phyloP scores from a whole-genome alignment of 192 early-diverging fungal genomes.

The Backusella psychrophila region DNA sequence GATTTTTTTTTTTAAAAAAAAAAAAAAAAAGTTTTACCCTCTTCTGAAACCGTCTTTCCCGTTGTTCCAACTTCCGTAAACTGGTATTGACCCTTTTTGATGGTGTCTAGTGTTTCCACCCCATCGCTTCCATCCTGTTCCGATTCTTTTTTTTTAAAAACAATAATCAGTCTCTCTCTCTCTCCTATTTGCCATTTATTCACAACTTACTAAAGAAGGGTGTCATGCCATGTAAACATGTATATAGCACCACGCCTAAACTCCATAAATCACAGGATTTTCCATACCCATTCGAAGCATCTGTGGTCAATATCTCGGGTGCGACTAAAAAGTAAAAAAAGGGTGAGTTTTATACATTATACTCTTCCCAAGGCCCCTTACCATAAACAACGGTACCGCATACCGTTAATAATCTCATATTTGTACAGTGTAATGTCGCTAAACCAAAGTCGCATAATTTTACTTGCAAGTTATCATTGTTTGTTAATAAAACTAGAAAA shows the following conservation, averaged over 20 bases:
- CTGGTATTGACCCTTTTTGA: slow-evolving; percentile 59
- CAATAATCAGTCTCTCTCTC: not conserved
- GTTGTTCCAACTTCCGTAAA: slow-evolving; percentile 69
- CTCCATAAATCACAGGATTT: slow-evolving; percentile 82
- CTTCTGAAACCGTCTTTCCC: slow-evolving; percentile 76
- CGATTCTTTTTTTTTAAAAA: not conserved
- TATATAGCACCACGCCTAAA: slow-evolving; percentile 92
- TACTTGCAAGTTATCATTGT: slow-evolving; percentile 50
- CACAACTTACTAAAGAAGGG: slow-evolving; percentile 57
- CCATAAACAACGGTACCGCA: slow-evolving; percentile 88
- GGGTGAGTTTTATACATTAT: not conserved
- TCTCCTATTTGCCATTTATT: not conserved
- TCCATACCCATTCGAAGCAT: not conserved
- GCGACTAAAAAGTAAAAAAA: not conserved
- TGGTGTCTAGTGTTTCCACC: not conserved
- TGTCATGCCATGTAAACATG: slow-evolving; percentile 84
- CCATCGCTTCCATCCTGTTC: not conserved
- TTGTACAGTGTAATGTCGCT: slow-evolving; percentile 51
- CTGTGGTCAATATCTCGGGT: not conserved
- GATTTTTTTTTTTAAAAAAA: not conserved
- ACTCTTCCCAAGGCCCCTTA: slow-evolving; percentile 7
- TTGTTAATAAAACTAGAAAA: slow-evolving; percentile 43
- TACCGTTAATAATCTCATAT: slow-evolving; percentile 38
- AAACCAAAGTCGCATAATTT: slow-evolving; percentile 96
- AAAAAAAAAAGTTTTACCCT: slow-evolving; percentile 23